A percentile compares a stretch with the other conserved stretches of the same genome.
Conservation (phyloP, 129 eudicot genomes). For the Tagetes erecta region DNA sequence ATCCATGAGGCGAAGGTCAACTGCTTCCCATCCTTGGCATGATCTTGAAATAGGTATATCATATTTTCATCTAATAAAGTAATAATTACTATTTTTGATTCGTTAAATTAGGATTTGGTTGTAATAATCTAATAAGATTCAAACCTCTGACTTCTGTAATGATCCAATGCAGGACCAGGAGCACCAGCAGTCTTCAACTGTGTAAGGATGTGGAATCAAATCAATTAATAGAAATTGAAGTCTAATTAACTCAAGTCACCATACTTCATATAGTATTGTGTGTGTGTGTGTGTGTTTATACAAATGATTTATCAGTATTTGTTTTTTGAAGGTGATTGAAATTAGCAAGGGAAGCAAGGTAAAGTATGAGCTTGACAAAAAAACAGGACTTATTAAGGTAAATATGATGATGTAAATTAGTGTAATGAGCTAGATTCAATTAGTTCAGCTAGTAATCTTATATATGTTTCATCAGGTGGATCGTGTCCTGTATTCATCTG, state of each 20-base stretch:
- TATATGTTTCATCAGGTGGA: conserved; percentile 60
- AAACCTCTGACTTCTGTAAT: conserved; percentile 15
- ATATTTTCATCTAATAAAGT: neutral
- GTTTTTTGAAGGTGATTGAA: conserved; percentile 75
- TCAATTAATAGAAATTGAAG: neutral
- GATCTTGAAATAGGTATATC: conserved; percentile 88
- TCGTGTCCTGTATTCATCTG: conserved; percentile 92
- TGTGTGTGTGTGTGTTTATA: neutral
- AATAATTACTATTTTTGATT: neutral
- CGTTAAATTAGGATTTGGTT: neutral
- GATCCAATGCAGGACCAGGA: conserved; percentile 75
- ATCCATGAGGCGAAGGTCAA: conserved; percentile 81
- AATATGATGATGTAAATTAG: conserved; percentile 10
- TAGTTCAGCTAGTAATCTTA: neutral
- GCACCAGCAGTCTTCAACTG: conserved; percentile 82
- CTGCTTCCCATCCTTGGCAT: conserved; percentile 99
- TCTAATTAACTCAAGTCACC: neutral
- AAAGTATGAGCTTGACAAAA: conserved; percentile 93
- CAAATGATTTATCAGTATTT: conserved; percentile 18
- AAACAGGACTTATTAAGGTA: conserved; percentile 93
- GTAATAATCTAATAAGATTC: conserved; percentile 9
- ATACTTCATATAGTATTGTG: neutral
- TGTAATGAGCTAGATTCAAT: neutral
- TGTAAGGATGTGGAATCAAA: conserved; percentile 47
- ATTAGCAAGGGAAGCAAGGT: conserved; percentile 94